phyloP scores from a whole-genome alignment of 768 basidiomycete genomes.

The Hericium coralloides region DNA sequence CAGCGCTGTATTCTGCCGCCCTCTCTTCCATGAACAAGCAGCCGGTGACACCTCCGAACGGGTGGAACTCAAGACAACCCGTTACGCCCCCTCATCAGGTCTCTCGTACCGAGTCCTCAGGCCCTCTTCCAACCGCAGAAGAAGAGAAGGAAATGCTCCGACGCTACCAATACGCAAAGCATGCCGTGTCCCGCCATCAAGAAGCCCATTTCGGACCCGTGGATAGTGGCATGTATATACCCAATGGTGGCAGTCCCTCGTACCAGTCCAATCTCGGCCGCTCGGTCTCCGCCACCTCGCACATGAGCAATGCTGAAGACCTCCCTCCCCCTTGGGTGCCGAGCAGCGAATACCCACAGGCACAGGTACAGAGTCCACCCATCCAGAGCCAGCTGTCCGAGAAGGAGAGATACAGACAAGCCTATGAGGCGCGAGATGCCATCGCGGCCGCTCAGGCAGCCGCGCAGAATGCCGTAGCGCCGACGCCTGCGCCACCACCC shows the following conservation, averaged over 20 bases:
- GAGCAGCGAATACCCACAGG: slow-evolving; percentile 8
- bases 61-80: slow-evolving; percentile 1
- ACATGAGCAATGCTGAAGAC: slow-evolving; percentile 2
- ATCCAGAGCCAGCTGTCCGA: slow-evolving; percentile 31
- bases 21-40: slow-evolving; percentile 29
- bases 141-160: slow-evolving; percentile 24
- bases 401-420: slow-evolving; percentile 59
- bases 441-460: slow-evolving; percentile 26
- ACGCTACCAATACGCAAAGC: slow-evolving; percentile 23
- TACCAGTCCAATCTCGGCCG: not conserved
- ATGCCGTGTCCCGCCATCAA: slow-evolving; percentile 15
- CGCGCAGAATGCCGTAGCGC: slow-evolving; percentile 14
- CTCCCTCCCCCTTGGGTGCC: slow-evolving; percentile 16
- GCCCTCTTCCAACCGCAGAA: slow-evolving; percentile 9
- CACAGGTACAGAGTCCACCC: not conserved
- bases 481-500: not conserved
- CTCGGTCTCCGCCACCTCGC: not conserved
- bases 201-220: slow-evolving; percentile 11
- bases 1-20: slow-evolving; percentile 35
- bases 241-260: not conserved
- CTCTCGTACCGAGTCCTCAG: not conserved
- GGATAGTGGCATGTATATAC: slow-evolving; percentile 14
- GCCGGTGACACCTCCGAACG: not conserved
- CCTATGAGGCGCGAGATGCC: slow-evolving; percentile 60
- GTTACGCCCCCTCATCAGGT: slow-evolving; percentile 14